Base-by-base conservation (phyloP, 257 asterid genomes). In the Nicotiana otophora region DNA sequence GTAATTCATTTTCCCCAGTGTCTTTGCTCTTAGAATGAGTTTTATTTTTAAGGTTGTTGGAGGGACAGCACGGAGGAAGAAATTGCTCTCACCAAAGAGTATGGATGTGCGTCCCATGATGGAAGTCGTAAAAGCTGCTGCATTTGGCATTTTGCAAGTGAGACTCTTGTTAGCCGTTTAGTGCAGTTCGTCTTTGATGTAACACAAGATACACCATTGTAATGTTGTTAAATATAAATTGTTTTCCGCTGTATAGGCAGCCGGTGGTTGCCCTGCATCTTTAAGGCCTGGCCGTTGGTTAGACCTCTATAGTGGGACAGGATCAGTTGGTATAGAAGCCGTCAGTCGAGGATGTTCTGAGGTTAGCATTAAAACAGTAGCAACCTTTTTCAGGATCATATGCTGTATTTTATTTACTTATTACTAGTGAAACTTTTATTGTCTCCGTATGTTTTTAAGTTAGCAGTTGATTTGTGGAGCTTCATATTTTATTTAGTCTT, bases 101-200 rank as follows among this genome's bases (percentile, higher is more conserved):
- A 90, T 91, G 97, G 98, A 94, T 81, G 99, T 94, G 63, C 93
- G 99, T 31, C 99, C 99, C 30, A 96, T 96, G 99, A 96, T 96
- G 99, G 98, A 96, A 88, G 99, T 96, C 17, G 99, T 94, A 11
- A 96, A 96, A 81, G 98, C 94, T 84, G 97, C 99, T 61, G 97
- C 98, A 77, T 96, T 96, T 85, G 82, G 90, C 33, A 96, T 96
- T 86, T 90, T 96, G 87, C 99, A 96, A 95, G 99, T 94, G 81
- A 75, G 80, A 51, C 28, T 14, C 80, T 74, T 26, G 15, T 48
- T 75, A 26, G 46, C 46, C 26, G 0, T 75, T 75, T 26, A 51
- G 46, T 48, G 42, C 63, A 75, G 80, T 75, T 51, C 5, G 0
- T 26, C 80, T 75, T 75, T 75, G 63, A 51, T 7, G 62, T 75